A percentile compares a stretch with the other conserved stretches of the same genome.
These are phyloP conservation scores for Elongisporangium anandrum DNA, from an alignment of 352 stramenopile genomes.

Conservation along the genomic window DNA sequence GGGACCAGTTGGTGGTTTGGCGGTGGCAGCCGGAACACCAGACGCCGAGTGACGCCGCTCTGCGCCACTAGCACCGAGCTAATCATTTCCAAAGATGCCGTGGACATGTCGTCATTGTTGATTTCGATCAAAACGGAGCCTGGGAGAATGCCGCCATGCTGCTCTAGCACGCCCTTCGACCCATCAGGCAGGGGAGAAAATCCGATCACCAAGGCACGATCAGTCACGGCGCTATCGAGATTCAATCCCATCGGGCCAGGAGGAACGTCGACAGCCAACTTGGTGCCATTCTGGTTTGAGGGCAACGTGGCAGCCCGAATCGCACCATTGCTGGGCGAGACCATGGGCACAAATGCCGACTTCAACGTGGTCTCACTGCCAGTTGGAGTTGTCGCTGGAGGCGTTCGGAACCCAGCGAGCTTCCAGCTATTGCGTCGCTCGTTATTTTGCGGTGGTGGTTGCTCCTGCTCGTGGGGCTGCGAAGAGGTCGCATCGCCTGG, in stretches of 20 bases:
- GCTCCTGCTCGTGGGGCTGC: not conserved
- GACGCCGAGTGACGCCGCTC: slow-evolving; percentile 23
- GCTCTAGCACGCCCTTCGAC: slow-evolving; percentile 43
- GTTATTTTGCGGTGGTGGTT: not conserved
- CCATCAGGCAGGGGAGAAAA: slow-evolving; percentile 61
- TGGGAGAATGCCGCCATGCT: slow-evolving; percentile 38
- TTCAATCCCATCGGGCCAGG: slow-evolving; percentile 64
- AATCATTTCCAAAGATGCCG: slow-evolving; percentile 27
- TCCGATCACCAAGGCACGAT: slow-evolving; percentile 56
- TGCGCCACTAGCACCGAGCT: slow-evolving; percentile 37
- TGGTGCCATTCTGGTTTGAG: slow-evolving; percentile 11
- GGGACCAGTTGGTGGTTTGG: slow-evolving; percentile 4
- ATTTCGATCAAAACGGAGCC: slow-evolving; percentile 61
- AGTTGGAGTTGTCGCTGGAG: not conserved
- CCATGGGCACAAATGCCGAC: not conserved
- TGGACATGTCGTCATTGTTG: slow-evolving; percentile 63
- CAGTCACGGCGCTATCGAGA: slow-evolving; percentile 38
- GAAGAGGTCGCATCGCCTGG: slow-evolving; percentile 3
- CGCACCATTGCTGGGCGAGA: not conserved
- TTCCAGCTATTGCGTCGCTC: not conserved
- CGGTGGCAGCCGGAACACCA: slow-evolving; percentile 45
- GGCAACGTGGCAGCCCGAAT: not conserved
- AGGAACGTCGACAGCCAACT: slow-evolving; percentile 36
- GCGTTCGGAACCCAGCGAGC: not conserved
- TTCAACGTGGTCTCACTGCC: not conserved